phyloP scores from a whole-genome alignment of 2,329 filamentous ascomycete genomes.

The Knoxdaviesia capensis region DNA sequence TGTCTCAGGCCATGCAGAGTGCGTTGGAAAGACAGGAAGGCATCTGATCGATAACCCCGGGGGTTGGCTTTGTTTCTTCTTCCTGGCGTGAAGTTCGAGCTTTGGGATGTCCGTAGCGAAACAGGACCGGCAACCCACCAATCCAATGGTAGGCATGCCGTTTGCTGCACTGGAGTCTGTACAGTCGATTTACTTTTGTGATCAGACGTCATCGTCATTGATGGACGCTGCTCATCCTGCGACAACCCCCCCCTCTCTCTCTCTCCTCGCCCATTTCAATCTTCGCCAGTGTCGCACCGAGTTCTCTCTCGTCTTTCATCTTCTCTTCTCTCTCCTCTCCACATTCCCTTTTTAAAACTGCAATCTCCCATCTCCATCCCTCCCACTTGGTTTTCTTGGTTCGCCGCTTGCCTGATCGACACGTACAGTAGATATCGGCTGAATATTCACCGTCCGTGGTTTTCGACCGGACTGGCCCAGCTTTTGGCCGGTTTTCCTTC shows the following conservation, averaged over 20 bases:
- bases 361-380: conserved; percentile 49
- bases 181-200: background rate
- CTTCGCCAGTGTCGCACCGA: background rate
- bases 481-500: no score
- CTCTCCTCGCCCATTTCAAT: background rate
- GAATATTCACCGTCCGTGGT: no score
- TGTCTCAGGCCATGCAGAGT: no score
- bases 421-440: no score
- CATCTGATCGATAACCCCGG: no score
- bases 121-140: background rate
- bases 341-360: conserved; percentile 5
- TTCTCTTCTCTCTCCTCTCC: background rate
- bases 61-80: no score
- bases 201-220: background rate
- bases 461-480: no score
- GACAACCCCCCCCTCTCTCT: background rate
- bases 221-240: background rate
- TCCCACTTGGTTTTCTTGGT: conserved; percentile 13
- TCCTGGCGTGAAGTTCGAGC: no score
- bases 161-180: no score
- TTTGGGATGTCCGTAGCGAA: no score
- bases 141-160: background rate
- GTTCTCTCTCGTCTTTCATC: background rate
- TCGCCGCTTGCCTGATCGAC: no score
- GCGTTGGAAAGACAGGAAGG: no score